A percentile compares a stretch with the other conserved stretches of the same genome.
These are phyloP conservation scores for Solanum tarijense DNA, from an alignment of 257 asterid species.

Conservation along the genomic window DNA sequence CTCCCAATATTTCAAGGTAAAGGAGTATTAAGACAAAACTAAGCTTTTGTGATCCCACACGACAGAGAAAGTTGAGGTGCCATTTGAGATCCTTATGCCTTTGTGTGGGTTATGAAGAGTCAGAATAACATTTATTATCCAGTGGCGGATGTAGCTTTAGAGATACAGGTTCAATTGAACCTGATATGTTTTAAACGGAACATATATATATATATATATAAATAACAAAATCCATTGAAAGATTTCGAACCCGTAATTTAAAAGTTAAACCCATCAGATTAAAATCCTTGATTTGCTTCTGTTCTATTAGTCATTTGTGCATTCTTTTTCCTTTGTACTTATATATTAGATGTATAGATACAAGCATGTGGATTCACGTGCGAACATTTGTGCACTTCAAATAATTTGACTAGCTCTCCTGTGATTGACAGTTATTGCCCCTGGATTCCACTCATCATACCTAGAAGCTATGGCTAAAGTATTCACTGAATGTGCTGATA, in stretches of 20 bases:
- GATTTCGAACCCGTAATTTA: neutral
- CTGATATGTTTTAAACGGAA: neutral
- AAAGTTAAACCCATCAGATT: neutral
- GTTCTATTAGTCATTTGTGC: neutral
- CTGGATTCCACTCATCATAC: conserved; percentile 81
- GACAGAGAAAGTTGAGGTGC: neutral
- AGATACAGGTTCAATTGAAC: neutral
- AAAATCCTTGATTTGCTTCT: neutral
- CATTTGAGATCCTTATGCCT: neutral
- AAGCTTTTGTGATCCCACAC: neutral
- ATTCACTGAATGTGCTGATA: conserved; percentile 66
- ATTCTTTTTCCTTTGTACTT: neutral
- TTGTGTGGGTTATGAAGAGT: neutral
- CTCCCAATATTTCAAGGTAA: neutral
- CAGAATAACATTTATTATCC: neutral
- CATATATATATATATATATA: neutral
- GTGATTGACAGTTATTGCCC: conserved; percentile 65
- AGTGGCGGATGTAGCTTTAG: neutral
- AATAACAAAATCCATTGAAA: neutral
- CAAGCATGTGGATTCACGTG: neutral
- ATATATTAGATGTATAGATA: neutral
- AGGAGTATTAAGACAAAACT: neutral
- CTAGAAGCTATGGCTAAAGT: conserved; percentile 94
- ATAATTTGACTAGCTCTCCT: neutral
- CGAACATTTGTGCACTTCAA: neutral